These are phyloP conservation scores for Penicillium flavigenum DNA, from an alignment of 495 filamentous ascomycete genomes.

Conservation along the genomic window DNA sequence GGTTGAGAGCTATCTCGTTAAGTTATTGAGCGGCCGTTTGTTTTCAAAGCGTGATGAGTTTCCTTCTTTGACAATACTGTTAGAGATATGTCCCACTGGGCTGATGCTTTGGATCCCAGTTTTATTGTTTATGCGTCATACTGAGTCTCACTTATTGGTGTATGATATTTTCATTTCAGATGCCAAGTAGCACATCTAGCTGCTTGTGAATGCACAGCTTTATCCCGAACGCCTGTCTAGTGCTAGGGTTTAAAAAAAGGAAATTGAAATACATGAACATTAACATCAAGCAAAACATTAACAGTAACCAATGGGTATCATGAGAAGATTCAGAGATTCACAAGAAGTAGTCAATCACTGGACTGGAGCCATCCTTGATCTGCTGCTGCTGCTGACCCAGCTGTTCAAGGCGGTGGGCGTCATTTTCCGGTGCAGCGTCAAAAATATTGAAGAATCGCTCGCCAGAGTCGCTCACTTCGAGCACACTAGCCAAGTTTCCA, in stretches of 20 bases:
- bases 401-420: slow-evolving; percentile 75
- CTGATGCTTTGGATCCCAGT: slow-evolving; percentile 21
- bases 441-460: slow-evolving; percentile 97
- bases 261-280: slow-evolving; percentile 16
- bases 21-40: slow-evolving; percentile 34
- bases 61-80: slow-evolving; percentile 31
- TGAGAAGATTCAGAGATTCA: slow-evolving; percentile 49
- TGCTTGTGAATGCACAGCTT: slow-evolving; percentile 31
- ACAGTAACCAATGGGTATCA: slow-evolving; percentile 49
- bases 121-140: slow-evolving; percentile 19
- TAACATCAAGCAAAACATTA: slow-evolving; percentile 15
- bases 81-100: slow-evolving; percentile 20
- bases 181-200: slow-evolving; percentile 18
- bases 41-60: slow-evolving; percentile 36
- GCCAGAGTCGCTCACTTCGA: slow-evolving; percentile 90
- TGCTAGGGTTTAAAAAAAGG: slow-evolving; percentile 17
- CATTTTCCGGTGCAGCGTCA: slow-evolving; percentile 94
- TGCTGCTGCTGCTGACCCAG: slow-evolving; percentile 46
- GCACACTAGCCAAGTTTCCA: slow-evolving; percentile 93
- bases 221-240: slow-evolving; percentile 37
- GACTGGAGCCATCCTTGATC: slow-evolving; percentile 57
- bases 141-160: slow-evolving; percentile 10
- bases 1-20: slow-evolving; percentile 20
- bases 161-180: slow-evolving; percentile 21
- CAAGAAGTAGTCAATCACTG: slow-evolving; percentile 73